Conservation (phyloP, 139 green algal genomes). For the Chlorella sorokiniana region DNA sequence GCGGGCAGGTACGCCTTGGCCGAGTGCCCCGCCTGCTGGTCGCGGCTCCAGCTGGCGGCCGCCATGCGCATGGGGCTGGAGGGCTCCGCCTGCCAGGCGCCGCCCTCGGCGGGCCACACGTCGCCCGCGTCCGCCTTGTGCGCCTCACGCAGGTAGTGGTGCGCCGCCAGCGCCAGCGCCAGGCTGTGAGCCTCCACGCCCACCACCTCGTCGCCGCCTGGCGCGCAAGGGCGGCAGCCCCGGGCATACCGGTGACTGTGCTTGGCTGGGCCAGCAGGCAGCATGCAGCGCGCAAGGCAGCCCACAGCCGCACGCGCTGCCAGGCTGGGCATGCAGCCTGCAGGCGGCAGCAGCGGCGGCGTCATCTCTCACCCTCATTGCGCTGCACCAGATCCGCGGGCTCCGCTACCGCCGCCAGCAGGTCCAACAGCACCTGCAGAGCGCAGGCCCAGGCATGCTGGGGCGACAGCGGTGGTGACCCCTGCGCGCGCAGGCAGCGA, state of each 20-base stretch:
- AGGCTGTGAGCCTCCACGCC: conserved; percentile 65
- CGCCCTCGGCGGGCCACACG: conserved; percentile 64
- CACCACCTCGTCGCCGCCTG: conserved; percentile 27
- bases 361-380: conserved; percentile 6
- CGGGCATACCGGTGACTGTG: background rate
- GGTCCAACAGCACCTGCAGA: conserved; percentile 35
- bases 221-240: background rate
- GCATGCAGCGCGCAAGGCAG: too few relatives aligned
- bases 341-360: background rate
- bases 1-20: conserved; percentile 38
- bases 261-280: background rate
- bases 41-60: conserved; percentile 6
- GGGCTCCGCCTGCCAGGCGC: conserved; percentile 31
- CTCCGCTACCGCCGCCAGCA: conserved; percentile 31
- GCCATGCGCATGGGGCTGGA: conserved; percentile 33
- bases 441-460: background rate
- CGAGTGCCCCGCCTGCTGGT: conserved; percentile 27
- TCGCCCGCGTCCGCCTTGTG: conserved; percentile 70
- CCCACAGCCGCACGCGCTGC: too few relatives aligned
- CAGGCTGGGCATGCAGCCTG: background rate
- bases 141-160: conserved; percentile 70
- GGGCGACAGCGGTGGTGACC: too few relatives aligned
- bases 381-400: conserved; percentile 31
- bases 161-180: conserved; percentile 70
- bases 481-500: too few relatives aligned